Conservation (phyloP, 1,139 yeast species). For the Saccharomycopsis crataegensis region DNA sequence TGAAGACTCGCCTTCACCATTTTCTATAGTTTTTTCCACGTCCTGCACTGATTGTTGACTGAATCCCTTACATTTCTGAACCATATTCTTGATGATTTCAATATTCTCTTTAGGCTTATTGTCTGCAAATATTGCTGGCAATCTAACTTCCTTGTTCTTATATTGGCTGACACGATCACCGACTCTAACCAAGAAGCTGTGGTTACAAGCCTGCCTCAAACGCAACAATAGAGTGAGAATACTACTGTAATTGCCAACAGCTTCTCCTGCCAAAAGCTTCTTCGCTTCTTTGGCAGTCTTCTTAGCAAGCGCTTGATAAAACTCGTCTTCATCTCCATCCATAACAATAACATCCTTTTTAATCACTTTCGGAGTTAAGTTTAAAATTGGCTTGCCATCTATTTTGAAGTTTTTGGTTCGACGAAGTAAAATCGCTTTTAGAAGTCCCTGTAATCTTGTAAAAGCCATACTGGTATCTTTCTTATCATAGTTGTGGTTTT, state of each 20-base stretch:
- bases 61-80: slow-evolving; percentile 4
- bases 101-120: neutral
- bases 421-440: slow-evolving; percentile 71
- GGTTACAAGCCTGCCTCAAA: slow-evolving; percentile 87
- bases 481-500: slow-evolving; percentile 30
- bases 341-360: slow-evolving; percentile 42
- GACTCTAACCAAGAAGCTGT: slow-evolving; percentile 64
- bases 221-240: slow-evolving; percentile 70
- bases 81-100: slow-evolving; percentile 21
- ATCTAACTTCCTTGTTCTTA: neutral
- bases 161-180: slow-evolving; percentile 36
- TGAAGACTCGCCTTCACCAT: slow-evolving; percentile 27
- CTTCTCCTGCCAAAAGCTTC: slow-evolving; percentile 34
- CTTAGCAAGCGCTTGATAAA: slow-evolving; percentile 52
- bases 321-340: slow-evolving; percentile 43
- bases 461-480: slow-evolving; percentile 38
- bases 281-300: slow-evolving; percentile 53
- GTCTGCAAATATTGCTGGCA: neutral
- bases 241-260: slow-evolving; percentile 41
- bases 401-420: slow-evolving; percentile 68
- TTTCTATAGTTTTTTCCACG: slow-evolving; percentile 10
- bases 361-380: slow-evolving; percentile 60
- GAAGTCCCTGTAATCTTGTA: slow-evolving; percentile 60
- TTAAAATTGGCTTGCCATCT: slow-evolving; percentile 72
- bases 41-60: neutral